Conservation (phyloP, 2,329 filamentous ascomycete genomes). For the Bipolaris sorokiniana region DNA sequence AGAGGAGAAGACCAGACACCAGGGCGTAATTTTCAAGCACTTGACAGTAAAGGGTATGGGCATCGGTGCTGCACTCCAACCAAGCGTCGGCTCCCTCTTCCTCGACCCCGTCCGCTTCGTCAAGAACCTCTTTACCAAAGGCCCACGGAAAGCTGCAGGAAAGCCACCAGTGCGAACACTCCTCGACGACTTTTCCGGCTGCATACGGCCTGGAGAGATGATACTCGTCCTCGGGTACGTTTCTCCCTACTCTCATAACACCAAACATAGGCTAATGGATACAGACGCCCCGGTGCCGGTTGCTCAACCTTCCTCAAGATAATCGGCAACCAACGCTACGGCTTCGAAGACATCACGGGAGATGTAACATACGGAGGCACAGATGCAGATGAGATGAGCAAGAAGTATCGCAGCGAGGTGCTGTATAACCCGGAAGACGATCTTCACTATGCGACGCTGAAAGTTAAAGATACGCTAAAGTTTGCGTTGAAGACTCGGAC, state of each 20-base stretch:
- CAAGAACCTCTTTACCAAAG: slow-evolving; percentile 58
- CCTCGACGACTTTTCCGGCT: slow-evolving; percentile 69
- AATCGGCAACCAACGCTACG: slow-evolving; percentile 67
- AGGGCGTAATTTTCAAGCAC: slow-evolving; percentile 70
- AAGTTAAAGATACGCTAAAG: slow-evolving; percentile 73
- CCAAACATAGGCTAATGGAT: not conserved
- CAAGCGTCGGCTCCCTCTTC: slow-evolving; percentile 66
- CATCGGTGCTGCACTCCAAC: slow-evolving; percentile 67
- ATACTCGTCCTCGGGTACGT: slow-evolving; percentile 66
- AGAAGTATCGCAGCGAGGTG: slow-evolving; percentile 68
- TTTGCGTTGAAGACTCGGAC: slow-evolving; percentile 75
- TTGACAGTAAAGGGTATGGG: slow-evolving; percentile 68
- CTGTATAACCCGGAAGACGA: slow-evolving; percentile 81
- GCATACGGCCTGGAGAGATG: slow-evolving; percentile 76
- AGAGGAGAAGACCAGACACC: slow-evolving; percentile 72
- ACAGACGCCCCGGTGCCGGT: slow-evolving; percentile 65
- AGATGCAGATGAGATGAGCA: slow-evolving; percentile 57
- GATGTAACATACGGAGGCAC: slow-evolving; percentile 63
- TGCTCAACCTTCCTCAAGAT: slow-evolving; percentile 75
- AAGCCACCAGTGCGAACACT: slow-evolving; percentile 69
- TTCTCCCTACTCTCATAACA: not conserved
- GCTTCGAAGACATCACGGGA: slow-evolving; percentile 64
- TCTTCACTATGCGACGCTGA: slow-evolving; percentile 78
- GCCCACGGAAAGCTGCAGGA: slow-evolving; percentile 45
- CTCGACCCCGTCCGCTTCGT: slow-evolving; percentile 62